Evolutionary conservation across 2,329 filamentous ascomycete genomes (phyloP), one percentile per base, ranked within the genome.

Genomic region (Curvularia spicifera): DNA sequence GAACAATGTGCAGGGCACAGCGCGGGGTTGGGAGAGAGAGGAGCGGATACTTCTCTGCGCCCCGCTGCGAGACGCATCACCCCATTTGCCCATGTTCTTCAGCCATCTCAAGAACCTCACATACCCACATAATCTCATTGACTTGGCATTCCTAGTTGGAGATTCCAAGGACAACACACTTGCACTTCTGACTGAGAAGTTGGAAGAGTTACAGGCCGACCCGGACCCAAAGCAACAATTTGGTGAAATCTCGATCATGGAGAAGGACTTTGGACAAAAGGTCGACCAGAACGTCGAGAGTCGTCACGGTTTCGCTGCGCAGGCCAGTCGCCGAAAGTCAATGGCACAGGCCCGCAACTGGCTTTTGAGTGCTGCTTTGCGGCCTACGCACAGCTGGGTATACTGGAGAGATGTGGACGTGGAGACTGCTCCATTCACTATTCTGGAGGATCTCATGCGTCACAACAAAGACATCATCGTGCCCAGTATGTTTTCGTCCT

Each of bases 391-490:
- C 76, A 97, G 93, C 64, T 99, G 95, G 95, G 95, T 99, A 9
- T 99, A 99, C 76, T 99, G 95, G 95, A 88, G 95, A 78, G 95
- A 99, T 80, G 95, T 97, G 24, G 95, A 99, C 79, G 95, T 99
- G 8, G 93, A 98, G 79, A 99, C 95, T 1, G 95, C 95, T 2
- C 95, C 95, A 0, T 95, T 94, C 73, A 98, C 95, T 0, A 98
- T 99, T 68, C 80, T 99, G 63, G 95, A 99, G 75, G 95, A 99
- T 79, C 81, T 99, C 53, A 99, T 99, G 95, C 88, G 94, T 63
- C 95, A 99, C 73, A 97, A 99, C 80, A 98, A 97, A 79, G 95
- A 99, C 75, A 89, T 99, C 29, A 99, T 97, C 74, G 95, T 99
- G 56, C 95, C 95, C 8, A 99, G 94, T 97, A 84, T 31, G 45